These are phyloP conservation scores for Salicornia ramosissima DNA, from an alignment of 148 eudicot species.

Conservation along the genomic window DNA sequence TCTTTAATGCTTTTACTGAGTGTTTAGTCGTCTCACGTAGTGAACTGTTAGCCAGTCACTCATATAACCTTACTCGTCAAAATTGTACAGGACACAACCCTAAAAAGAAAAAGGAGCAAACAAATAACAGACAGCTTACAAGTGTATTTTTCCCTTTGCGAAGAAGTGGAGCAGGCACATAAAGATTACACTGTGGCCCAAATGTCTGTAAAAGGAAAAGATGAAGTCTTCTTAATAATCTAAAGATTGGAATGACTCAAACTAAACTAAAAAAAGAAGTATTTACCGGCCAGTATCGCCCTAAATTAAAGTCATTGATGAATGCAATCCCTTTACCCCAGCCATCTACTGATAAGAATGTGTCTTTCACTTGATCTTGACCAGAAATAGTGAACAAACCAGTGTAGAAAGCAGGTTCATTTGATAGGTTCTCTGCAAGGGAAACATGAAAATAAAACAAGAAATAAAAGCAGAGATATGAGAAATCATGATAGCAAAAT, in stretches of 20 bases:
- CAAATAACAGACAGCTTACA: slow-evolving; percentile 39
- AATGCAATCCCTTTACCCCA: slow-evolving; percentile 96
- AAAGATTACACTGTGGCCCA: slow-evolving; percentile 92
- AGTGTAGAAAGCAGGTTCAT: slow-evolving; percentile 70
- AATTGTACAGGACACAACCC: too few relatives aligned
- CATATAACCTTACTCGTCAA: too few relatives aligned
- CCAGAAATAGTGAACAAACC: slow-evolving; percentile 51
- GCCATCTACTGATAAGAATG: slow-evolving; percentile 66
- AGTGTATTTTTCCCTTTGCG: slow-evolving; percentile 53
- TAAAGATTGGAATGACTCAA: not conserved
- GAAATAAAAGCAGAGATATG: not conserved
- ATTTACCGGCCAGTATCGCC: slow-evolving; percentile 90
- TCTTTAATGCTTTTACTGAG: too few relatives aligned
- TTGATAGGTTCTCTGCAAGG: slow-evolving; percentile 34
- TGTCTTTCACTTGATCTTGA: slow-evolving; percentile 50
- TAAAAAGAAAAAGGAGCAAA: not conserved
- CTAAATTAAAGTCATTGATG: slow-evolving; percentile 67
- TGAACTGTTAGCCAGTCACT: too few relatives aligned
- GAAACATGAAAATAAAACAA: slow-evolving; percentile 4
- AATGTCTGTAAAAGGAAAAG: slow-evolving; percentile 42
- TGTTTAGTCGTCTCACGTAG: too few relatives aligned
- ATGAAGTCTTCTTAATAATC: not conserved
- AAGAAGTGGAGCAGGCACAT: slow-evolving; percentile 88
- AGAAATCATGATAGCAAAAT: not conserved
- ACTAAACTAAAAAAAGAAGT: slow-evolving; percentile 3